Evolutionary conservation across 129 eudicot species (phyloP), one percentile per base, ranked within the genome.

Genomic region (Gnaphalium uliginosum): DNA sequence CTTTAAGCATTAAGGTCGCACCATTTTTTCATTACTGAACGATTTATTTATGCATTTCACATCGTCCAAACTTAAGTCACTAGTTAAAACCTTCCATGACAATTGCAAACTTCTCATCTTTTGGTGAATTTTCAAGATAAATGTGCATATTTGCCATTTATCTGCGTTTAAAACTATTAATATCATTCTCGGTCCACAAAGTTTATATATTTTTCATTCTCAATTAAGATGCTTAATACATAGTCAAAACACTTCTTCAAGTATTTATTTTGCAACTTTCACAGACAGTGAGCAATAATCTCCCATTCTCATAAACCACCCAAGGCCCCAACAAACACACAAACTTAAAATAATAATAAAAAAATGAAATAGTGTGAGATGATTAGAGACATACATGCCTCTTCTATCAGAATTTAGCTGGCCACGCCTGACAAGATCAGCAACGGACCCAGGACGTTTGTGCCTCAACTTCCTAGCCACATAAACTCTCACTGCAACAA

Each of bases 351-450:
- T 65, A n/a, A 72, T 33, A 10, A 19, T 2, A 39, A 54, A 17
- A 61, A 21, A 69, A 69, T 6, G 64, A 57, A 59, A 73, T 62
- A 0, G 0, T 5, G 69, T 37, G 27, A 77, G 78, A 63, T 80
- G 81, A 68, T 68, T 51, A 71, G 89, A 82, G 67, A 74, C 99
- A 81, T 95, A 95, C 99, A 95, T 95, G 97, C 99, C 99, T 95
- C 97, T 95, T 95, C 96, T 91, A 87, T 94, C 99, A 46, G 97
- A 95, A 75, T 88, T 89, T 74, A 95, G 86, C 82, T 95, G 99
- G 50, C 99, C 99, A 79, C 97, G 99, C 71, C 97, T 86, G 75
- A 95, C 99, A 66, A 95, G 97, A 84, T 95, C 99, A 81, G 96
- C 97, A 43, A 95, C 97, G 35, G 99, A 87, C 43, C 99, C 99